phyloP scores from a whole-genome alignment of 2,329 filamentous ascomycete genomes.

The Alternaria infectoria region DNA sequence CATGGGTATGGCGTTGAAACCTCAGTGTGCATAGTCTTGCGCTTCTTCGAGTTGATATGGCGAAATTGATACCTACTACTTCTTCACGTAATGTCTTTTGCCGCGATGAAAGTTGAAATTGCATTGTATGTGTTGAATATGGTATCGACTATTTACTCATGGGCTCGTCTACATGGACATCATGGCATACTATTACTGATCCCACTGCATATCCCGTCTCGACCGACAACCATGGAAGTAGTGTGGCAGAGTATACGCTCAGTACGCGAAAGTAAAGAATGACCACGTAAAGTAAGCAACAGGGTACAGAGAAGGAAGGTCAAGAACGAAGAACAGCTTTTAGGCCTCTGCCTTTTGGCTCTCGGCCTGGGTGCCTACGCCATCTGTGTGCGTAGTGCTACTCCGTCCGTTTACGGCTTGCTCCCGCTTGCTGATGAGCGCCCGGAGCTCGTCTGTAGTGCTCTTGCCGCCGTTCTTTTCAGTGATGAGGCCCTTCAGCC shows the following conservation, averaged over 20 bases:
- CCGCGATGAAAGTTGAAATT: background rate
- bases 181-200: background rate
- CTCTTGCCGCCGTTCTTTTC: slow-evolving; percentile 54
- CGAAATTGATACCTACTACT: slow-evolving; percentile 13
- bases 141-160: slow-evolving; percentile 5
- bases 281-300: background rate
- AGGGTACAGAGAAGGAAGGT: background rate
- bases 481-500: slow-evolving; percentile 59
- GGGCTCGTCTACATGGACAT: background rate
- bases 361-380: slow-evolving; percentile 44
- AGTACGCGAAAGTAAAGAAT: slow-evolving; percentile 1
- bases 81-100: background rate
- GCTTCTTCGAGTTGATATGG: slow-evolving; percentile 4
- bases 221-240: background rate
- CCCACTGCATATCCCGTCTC: background rate
- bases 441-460: slow-evolving; percentile 39
- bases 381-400: slow-evolving; percentile 45
- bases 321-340: slow-evolving; percentile 23
- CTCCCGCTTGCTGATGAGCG: slow-evolving; percentile 44
- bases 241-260: background rate
- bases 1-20: slow-evolving; percentile 15
- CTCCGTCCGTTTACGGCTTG: slow-evolving; percentile 41
- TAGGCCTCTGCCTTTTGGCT: slow-evolving; percentile 39
- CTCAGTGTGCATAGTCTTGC: slow-evolving; percentile 8
- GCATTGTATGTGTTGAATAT: slow-evolving; percentile 4